These are phyloP conservation scores for Suhomyces bolitotheri DNA, from an alignment of 1,139 yeast species.

Conservation along the genomic window DNA sequence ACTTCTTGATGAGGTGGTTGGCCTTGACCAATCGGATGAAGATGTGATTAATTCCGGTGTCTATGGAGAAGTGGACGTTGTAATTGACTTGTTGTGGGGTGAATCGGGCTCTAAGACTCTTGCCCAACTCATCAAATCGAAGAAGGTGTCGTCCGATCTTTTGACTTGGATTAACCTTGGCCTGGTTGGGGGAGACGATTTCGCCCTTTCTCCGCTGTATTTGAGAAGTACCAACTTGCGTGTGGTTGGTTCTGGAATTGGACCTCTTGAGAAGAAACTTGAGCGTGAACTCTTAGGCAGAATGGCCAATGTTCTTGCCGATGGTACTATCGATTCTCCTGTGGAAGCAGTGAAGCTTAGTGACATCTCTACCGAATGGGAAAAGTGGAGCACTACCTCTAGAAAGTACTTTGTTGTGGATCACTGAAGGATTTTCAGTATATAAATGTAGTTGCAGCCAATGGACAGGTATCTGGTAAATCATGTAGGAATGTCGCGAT, in stretches of 20 bases:
- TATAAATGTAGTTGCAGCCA: too few species aligned
- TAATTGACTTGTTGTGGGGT: slow-evolving; percentile 18
- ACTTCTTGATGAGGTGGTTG: slow-evolving; percentile 13
- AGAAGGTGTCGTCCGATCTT: slow-evolving; percentile 10
- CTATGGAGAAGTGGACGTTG: slow-evolving; percentile 15
- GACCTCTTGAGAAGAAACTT: slow-evolving; percentile 16
- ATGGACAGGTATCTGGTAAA: too few species aligned
- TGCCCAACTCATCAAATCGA: slow-evolving; percentile 4
- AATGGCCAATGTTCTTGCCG: slow-evolving; percentile 10
- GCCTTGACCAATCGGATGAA: slow-evolving; percentile 9
- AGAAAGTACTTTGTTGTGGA: slow-evolving; percentile 14
- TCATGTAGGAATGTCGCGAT: too few species aligned
- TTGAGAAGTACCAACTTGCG: slow-evolving; percentile 22
- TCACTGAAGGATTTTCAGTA: slow-evolving; percentile 1
- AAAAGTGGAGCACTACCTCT: slow-evolving; percentile 3
- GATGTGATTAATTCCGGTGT: slow-evolving; percentile 2
- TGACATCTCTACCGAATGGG: slow-evolving; percentile 14
- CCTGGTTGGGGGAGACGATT: slow-evolving; percentile 19
- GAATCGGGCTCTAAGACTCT: slow-evolving; percentile 12
- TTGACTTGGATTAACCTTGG: slow-evolving; percentile 25
- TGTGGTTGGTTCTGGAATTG: slow-evolving; percentile 25
- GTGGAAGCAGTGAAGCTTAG: slow-evolving; percentile 11
- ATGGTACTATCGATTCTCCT: slow-evolving; percentile 10
- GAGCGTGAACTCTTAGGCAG: slow-evolving; percentile 7
- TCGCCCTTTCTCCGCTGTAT: slow-evolving; percentile 15